Conservation (phyloP, 169 alveolate species). For the Perkinsus olseni region DNA sequence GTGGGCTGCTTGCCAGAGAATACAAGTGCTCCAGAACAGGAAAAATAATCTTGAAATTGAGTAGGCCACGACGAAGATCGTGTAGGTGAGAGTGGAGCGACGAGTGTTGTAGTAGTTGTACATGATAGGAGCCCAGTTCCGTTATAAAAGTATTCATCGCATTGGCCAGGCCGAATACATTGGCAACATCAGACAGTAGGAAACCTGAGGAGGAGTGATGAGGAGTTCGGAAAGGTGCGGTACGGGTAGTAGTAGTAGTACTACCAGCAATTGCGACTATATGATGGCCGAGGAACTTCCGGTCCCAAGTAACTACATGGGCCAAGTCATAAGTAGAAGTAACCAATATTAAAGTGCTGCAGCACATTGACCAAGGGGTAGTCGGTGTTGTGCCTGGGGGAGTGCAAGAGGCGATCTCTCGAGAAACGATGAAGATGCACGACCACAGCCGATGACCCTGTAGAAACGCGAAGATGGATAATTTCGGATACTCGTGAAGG, state of each 20-base stretch:
- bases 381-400: neutral
- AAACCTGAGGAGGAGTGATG: neutral
- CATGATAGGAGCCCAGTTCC: neutral
- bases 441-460: too few species aligned
- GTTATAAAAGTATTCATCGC: neutral
- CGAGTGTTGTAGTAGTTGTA: neutral
- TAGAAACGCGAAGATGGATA: too few species aligned
- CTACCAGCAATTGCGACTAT: neutral
- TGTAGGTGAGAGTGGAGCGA: neutral
- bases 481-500: too few species aligned
- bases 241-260: neutral
- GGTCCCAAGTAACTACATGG: neutral
- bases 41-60: neutral
- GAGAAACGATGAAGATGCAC: too few species aligned
- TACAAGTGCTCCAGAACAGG: neutral
- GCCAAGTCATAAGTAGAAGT: neutral
- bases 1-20: neutral
- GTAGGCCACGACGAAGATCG: neutral
- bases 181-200: neutral
- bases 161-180: neutral
- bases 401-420: too few species aligned
- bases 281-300: neutral
- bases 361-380: neutral
- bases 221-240: neutral
- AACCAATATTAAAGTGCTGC: neutral